Evolutionary conservation across 2,329 filamentous ascomycete genomes (phyloP).

Genomic region (Ampelomyces quisqualis): DNA sequence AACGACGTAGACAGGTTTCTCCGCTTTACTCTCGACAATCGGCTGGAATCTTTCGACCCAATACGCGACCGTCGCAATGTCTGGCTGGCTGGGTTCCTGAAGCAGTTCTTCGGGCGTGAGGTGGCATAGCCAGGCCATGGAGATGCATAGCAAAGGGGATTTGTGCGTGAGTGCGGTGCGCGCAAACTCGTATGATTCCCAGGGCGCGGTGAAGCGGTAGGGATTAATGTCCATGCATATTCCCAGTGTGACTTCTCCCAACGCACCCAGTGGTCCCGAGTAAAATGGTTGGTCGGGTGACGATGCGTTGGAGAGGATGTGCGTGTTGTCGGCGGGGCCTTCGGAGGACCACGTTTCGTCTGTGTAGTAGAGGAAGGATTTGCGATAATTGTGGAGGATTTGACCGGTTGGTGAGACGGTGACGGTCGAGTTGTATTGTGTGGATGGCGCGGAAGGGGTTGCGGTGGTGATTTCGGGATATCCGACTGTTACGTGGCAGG

Average conservation of each 20-base stretch:
- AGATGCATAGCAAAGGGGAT: conserved; percentile 66
- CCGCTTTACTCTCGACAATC: conserved; percentile 39
- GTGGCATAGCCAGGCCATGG: conserved; percentile 75
- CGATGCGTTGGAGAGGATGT: conserved; percentile 18
- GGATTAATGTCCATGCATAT: conserved; percentile 65
- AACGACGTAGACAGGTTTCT: conserved; percentile 63
- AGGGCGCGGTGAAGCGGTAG: conserved; percentile 61
- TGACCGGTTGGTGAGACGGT: conserved; percentile 57
- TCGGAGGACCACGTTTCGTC: conserved; percentile 65
- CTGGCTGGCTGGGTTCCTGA: conserved; percentile 57
- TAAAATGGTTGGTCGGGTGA: conserved; percentile 40
- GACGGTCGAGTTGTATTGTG: conserved; percentile 61
- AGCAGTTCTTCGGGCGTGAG: conserved; percentile 51
- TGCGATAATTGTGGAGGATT: conserved; percentile 62
- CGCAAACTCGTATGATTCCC: conserved; percentile 59
- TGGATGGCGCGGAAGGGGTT: conserved; percentile 21
- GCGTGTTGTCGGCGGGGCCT: conserved; percentile 40
- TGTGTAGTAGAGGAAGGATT: conserved; percentile 66
- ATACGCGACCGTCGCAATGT: conserved; percentile 72
- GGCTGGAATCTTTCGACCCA: conserved; percentile 74
- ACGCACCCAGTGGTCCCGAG: conserved; percentile 35
- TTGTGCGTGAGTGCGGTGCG: conserved; percentile 58
- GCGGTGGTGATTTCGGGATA: conserved; percentile 63
- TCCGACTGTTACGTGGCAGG: conserved; percentile 68
- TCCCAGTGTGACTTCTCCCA: conserved; percentile 46